Conservation (phyloP, 208 protist genomes). For the Leishmania guyanensis region DNA sequence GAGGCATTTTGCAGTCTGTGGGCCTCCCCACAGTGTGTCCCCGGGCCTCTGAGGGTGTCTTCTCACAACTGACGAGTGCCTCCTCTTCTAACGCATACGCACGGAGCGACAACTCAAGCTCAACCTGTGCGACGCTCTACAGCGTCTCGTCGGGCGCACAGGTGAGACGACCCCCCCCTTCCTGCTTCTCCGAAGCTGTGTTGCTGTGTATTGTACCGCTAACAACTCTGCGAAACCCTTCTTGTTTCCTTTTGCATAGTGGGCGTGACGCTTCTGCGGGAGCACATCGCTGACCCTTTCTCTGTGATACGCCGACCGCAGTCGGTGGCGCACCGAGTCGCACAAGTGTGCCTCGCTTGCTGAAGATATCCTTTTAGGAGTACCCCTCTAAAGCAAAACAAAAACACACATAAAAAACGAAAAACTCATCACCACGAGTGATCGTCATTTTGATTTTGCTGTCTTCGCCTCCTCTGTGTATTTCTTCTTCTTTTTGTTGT, state of each 20-base stretch:
- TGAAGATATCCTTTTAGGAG: background rate
- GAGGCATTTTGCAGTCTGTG: background rate
- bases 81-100: background rate
- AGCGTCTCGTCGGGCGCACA: background rate
- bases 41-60: background rate
- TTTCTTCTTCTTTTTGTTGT: constrained; percentile 4
- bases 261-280: background rate
- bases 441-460: background rate
- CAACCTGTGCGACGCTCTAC: background rate
- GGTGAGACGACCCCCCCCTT: background rate
- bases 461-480: background rate
- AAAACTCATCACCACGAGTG: background rate
- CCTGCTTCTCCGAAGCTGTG: background rate
- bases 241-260: background rate
- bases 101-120: background rate
- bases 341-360: background rate
- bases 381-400: background rate
- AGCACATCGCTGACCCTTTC: background rate
- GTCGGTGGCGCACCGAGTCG: background rate
- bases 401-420: too few species aligned
- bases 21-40: background rate
- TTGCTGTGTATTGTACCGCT: background rate
- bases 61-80: background rate
- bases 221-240: background rate
- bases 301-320: background rate